Evolutionary conservation across 805 yeast species (phyloP).

Genomic region (Sungouiella blattae): DNA sequence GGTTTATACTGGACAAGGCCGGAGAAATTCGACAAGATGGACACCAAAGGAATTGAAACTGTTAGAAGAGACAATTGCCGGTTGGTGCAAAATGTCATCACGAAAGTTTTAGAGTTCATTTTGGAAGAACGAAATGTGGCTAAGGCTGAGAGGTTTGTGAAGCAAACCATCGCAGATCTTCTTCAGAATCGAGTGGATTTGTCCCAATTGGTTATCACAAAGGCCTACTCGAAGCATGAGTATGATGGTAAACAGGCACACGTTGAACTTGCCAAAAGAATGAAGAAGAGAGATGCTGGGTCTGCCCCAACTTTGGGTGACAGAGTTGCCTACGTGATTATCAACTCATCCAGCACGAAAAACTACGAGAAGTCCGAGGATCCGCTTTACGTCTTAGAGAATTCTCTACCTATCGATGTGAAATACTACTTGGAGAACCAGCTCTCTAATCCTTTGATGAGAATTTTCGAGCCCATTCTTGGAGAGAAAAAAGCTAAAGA

Average conservation of each 20-base stretch:
- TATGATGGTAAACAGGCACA: constrained; percentile 97
- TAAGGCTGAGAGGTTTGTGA: constrained; percentile 82
- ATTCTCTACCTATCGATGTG: constrained; percentile 90
- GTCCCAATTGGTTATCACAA: constrained; percentile 90
- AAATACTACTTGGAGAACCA: constrained; percentile 92
- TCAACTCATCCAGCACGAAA: constrained; percentile 72
- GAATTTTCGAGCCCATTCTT: constrained; percentile 92
- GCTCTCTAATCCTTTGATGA: constrained; percentile 83
- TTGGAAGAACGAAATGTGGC: constrained; percentile 83
- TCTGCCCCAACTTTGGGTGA: constrained; percentile 97
- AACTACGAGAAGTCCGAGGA: constrained; percentile 96
- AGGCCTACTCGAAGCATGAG: constrained; percentile 83
- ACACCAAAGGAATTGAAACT: constrained; percentile 96
- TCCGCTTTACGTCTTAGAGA: constrained; percentile 88
- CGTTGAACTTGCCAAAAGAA: constrained; percentile 91
- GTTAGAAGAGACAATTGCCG: constrained; percentile 98
- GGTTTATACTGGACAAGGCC: constrained; percentile 95
- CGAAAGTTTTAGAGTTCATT: constrained; percentile 80
- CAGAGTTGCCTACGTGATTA: constrained; percentile 95
- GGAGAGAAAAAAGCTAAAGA: constrained; percentile 83
- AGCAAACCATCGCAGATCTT: constrained; percentile 82
- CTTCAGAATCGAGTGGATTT: constrained; percentile 89
- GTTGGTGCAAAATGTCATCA: constrained; percentile 89
- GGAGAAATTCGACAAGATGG: constrained; percentile 92
- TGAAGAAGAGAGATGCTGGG: constrained; percentile 95